Conservation (phyloP, 1,284 basidiomycete species). For the Athelia psychrophila region DNA sequence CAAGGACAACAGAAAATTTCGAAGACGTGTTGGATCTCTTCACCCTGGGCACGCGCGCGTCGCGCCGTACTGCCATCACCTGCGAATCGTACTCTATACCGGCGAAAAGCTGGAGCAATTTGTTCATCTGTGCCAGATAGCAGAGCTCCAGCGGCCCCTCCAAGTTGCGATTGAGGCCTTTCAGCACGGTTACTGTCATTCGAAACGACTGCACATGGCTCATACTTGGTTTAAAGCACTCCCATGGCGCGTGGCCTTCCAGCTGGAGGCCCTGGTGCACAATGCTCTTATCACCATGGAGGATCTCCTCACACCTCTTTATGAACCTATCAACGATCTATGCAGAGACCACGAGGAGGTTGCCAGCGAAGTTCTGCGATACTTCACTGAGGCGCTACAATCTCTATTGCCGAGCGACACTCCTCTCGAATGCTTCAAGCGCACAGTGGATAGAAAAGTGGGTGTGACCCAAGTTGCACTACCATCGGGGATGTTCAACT, state of each 20-base stretch:
- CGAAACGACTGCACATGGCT: slow-evolving; percentile 43
- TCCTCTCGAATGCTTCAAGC: slow-evolving; percentile 46
- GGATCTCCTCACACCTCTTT: slow-evolving; percentile 43
- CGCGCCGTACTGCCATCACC: slow-evolving; percentile 62
- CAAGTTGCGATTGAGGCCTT: slow-evolving; percentile 42
- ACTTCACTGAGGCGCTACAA: slow-evolving; percentile 45
- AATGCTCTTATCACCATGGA: slow-evolving; percentile 56
- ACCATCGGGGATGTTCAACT: slow-evolving; percentile 42
- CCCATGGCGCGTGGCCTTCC: slow-evolving; percentile 64
- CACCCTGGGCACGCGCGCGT: slow-evolving; percentile 50
- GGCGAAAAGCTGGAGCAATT: slow-evolving; percentile 38
- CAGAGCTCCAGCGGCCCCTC: slow-evolving; percentile 41
- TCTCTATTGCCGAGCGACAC: slow-evolving; percentile 40
- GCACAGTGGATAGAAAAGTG: slow-evolving; percentile 26
- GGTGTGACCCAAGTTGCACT: slow-evolving; percentile 12
- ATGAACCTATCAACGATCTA: slow-evolving; percentile 39
- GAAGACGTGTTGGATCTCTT: slow-evolving; percentile 52
- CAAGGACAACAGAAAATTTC: slow-evolving; percentile 41
- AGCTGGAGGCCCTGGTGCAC: slow-evolving; percentile 62
- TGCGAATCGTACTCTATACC: slow-evolving; percentile 55
- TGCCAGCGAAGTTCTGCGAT: slow-evolving; percentile 48
- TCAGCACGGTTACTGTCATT: slow-evolving; percentile 45
- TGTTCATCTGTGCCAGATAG: slow-evolving; percentile 50
- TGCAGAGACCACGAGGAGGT: slow-evolving; percentile 24
- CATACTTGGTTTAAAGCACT: slow-evolving; percentile 39